These are phyloP conservation scores for Saturnispora zaruensis DNA, from an alignment of 805 yeast species.

Conservation along the genomic window DNA sequence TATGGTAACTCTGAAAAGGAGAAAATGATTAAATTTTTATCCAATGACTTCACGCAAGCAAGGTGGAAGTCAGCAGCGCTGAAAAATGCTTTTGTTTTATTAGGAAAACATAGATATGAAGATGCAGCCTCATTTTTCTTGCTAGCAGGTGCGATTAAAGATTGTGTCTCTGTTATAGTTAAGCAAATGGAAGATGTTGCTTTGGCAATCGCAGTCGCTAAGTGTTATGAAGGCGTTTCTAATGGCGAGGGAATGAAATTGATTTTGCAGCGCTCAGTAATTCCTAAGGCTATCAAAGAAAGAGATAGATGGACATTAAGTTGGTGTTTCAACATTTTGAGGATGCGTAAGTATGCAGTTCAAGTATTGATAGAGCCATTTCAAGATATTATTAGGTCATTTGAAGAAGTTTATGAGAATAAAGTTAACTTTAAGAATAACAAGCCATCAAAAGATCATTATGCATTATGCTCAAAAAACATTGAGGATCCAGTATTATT, in stretches of 20 bases:
- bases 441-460: conserved; percentile 26
- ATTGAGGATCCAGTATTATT: conserved; percentile 76
- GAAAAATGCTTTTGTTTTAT: conserved; percentile 83
- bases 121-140: conserved; percentile 89
- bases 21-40: conserved; percentile 70
- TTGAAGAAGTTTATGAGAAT: conserved; percentile 16
- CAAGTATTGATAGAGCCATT: conserved; percentile 60
- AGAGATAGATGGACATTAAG: conserved; percentile 78
- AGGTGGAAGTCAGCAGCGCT: conserved; percentile 86
- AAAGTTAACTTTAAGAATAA: conserved; percentile 22
- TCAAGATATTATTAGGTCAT: conserved; percentile 25
- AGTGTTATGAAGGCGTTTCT: conserved; percentile 59
- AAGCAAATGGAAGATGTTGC: conserved; percentile 59
- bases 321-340: conserved; percentile 68
- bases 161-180: conserved; percentile 67
- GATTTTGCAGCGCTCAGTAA: conserved; percentile 40
- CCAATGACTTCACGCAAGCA: conserved; percentile 62
- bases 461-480: conserved; percentile 15
- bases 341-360: conserved; percentile 42
- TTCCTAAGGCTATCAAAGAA: conserved; percentile 48
- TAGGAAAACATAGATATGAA: conserved; percentile 78
- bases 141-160: conserved; percentile 65
- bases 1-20: conserved; percentile 70
- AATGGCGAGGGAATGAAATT: conserved; percentile 43
- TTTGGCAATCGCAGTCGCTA: conserved; percentile 73